These are phyloP conservation scores for Trametes hirsuta DNA, from an alignment of 1,284 basidiomycete species.

Conservation along the genomic window DNA sequence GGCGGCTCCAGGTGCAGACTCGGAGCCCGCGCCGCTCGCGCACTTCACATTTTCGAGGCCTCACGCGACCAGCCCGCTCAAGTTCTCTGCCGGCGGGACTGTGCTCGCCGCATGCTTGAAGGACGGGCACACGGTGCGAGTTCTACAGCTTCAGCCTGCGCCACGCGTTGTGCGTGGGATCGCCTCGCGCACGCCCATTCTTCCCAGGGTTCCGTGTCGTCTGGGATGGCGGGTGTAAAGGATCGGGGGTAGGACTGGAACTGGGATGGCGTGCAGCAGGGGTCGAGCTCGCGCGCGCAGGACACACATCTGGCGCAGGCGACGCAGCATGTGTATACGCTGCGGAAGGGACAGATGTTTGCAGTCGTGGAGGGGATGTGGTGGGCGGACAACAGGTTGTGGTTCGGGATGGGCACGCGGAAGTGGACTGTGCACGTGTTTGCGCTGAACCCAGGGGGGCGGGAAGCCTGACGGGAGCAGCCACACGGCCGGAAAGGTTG, in stretches of 20 bases:
- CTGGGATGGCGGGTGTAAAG: neutral
- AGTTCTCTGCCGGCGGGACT: slow-evolving; percentile 65
- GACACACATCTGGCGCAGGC: slow-evolving; percentile 30
- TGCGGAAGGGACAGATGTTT: slow-evolving; percentile 72
- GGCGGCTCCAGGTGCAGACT: slow-evolving; percentile 15
- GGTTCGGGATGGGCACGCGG: slow-evolving; percentile 69
- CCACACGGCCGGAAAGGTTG: slow-evolving; percentile 61
- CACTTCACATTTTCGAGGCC: slow-evolving; percentile 52
- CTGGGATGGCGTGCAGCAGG: neutral
- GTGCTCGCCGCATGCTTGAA: slow-evolving; percentile 56
- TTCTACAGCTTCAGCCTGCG: slow-evolving; percentile 56
- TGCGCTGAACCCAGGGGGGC: slow-evolving; percentile 73
- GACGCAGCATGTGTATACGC: slow-evolving; percentile 68
- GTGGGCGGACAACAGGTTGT: slow-evolving; percentile 68
- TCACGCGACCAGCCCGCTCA: slow-evolving; percentile 53
- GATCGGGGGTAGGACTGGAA: neutral
- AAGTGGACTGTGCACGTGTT: slow-evolving; percentile 76
- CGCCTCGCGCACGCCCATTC: neutral
- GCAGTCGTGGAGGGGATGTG: slow-evolving; percentile 63
- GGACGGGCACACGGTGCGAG: slow-evolving; percentile 63
- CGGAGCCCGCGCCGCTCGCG: slow-evolving; percentile 40
- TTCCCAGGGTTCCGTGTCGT: neutral
- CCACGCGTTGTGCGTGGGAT: slow-evolving; percentile 24
- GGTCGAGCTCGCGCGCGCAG: neutral
- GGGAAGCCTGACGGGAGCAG: slow-evolving; percentile 66